Base-by-base conservation (phyloP, 2,329 filamentous ascomycete genomes). In the Lachnellula hyalina region DNA sequence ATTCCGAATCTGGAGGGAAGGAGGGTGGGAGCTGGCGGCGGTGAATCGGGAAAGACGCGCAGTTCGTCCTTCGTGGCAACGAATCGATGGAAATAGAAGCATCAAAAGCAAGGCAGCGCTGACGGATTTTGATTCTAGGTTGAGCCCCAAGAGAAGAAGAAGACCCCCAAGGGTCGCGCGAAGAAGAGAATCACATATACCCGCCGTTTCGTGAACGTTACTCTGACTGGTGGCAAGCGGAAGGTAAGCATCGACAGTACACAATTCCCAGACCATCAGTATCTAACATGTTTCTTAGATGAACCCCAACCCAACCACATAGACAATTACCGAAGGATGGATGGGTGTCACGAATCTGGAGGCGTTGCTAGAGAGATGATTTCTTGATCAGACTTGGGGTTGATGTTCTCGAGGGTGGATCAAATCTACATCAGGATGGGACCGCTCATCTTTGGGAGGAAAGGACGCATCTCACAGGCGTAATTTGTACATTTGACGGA, bases 101-200 rank as follows among this genome's bases (percentile, higher is more conserved):
- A 21, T n/a, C 23, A 36, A 15, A 47, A 47, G 15, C 14, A 55
- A 47, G 51, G 50, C 17, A 35, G 40, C 65, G 57, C 64, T 68
- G 60, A 67, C 52, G 61, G 58, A 60, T 38, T 58, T 12, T 49
- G 21, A n/a, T 44, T 54, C 73, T 70, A 91, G 87, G 88, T 93
- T 77, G 89, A 94, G 79, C 78, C 82, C 57, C 87, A 92, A 79
- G 92, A 96, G 87, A 96, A 96, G 87, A 82, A 89, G 80, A 96
- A 97, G 89, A 83, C 80, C 70, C 91, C 93, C 74, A 96, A 96
- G 86, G 93, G 93, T 74, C 91, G 93, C 74, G 93, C 93, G 69
- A 90, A 94, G 81, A 97, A 97, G 91, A 86, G 93, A 73, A 86
- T 95, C 75, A 86, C 84, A 76, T 96, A 96, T 85, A 96, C 90